Percentiles rank a stretch among this genome's conserved stretches.
Conservation (phyloP, 148 eudicot genomes). For the Cornus kousa region DNA sequence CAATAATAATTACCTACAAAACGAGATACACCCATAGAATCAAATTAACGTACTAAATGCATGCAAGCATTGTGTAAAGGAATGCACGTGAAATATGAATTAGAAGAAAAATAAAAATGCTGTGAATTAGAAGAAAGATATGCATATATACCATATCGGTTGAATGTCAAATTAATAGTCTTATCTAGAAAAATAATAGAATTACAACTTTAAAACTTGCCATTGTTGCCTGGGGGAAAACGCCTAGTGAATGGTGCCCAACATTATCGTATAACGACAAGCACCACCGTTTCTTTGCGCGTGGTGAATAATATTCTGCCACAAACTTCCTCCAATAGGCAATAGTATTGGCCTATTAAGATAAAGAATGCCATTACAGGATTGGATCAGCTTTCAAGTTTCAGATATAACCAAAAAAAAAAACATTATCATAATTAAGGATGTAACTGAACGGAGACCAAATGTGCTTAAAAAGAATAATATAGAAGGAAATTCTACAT, state of each 20-base stretch:
- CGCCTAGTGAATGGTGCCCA: conserved; percentile 84
- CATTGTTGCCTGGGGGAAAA: conserved; percentile 85
- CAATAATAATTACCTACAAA: neutral
- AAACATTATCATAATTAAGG: neutral
- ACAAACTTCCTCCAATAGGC: conserved; percentile 96
- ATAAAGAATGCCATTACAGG: conserved; percentile 11
- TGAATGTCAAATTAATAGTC: neutral
- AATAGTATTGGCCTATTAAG: conserved; percentile 69
- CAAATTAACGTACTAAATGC: neutral
- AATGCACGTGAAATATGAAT: neutral
- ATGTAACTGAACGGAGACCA: neutral
- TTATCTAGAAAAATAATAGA: conserved; percentile 4
- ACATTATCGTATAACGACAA: conserved; percentile 85
- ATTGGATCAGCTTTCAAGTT: conserved; percentile 1
- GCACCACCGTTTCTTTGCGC: conserved; percentile 98
- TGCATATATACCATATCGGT: neutral
- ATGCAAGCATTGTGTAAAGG: neutral
- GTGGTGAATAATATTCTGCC: conserved; percentile 86
- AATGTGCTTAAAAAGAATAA: no score
- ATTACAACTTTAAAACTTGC: conserved; percentile 35
- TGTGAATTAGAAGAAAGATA: neutral
- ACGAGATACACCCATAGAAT: neutral
- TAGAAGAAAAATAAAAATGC: neutral
- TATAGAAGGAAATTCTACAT: neutral
- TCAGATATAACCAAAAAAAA: neutral